A percentile compares a stretch with the other conserved stretches of the same genome.
These are phyloP conservation scores for Rhizoctonia solani DNA, from an alignment of 1,284 basidiomycete genomes.

Conservation along the genomic window DNA sequence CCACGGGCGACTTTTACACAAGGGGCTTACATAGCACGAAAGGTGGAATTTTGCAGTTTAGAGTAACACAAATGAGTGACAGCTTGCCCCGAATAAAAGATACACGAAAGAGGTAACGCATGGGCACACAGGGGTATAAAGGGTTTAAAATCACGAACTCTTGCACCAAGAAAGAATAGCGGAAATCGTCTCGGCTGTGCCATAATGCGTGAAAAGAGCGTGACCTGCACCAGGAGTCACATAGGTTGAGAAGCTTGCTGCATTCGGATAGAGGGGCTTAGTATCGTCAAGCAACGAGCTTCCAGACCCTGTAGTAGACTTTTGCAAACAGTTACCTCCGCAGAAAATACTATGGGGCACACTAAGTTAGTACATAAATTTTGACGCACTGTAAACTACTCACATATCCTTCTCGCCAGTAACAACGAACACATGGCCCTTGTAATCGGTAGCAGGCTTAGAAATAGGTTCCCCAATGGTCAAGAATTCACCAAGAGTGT, in stretches of 20 bases:
- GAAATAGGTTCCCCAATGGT: conserved; percentile 40
- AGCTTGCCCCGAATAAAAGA: too few relatives aligned
- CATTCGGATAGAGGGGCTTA: conserved; percentile 12
- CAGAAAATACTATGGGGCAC: conserved; percentile 38
- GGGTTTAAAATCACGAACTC: not conserved
- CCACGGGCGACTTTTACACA: too few relatives aligned
- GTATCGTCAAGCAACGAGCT: conserved; percentile 23
- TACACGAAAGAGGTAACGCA: too few relatives aligned
- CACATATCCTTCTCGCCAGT: conserved; percentile 49
- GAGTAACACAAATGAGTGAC: too few relatives aligned
- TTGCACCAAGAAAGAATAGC: conserved; percentile 2
- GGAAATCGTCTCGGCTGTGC: conserved; percentile 20
- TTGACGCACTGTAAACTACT: conserved; percentile 41
- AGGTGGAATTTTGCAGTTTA: too few relatives aligned
- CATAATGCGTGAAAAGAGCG: conserved; percentile 22
- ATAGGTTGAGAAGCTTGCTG: conserved; percentile 14
- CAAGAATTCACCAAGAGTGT: conserved; percentile 46
- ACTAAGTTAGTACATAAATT: conserved; percentile 32
- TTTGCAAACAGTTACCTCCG: conserved; percentile 39
- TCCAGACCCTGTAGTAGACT: conserved; percentile 32
- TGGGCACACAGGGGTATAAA: too few relatives aligned
- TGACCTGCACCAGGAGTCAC: conserved; percentile 24
- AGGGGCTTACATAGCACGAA: too few relatives aligned
- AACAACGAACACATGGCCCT: conserved; percentile 47
- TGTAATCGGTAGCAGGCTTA: conserved; percentile 42